These are phyloP conservation scores for Gleditsia sinensis DNA, from an alignment of 306 rosid species.

Conservation along the genomic window DNA sequence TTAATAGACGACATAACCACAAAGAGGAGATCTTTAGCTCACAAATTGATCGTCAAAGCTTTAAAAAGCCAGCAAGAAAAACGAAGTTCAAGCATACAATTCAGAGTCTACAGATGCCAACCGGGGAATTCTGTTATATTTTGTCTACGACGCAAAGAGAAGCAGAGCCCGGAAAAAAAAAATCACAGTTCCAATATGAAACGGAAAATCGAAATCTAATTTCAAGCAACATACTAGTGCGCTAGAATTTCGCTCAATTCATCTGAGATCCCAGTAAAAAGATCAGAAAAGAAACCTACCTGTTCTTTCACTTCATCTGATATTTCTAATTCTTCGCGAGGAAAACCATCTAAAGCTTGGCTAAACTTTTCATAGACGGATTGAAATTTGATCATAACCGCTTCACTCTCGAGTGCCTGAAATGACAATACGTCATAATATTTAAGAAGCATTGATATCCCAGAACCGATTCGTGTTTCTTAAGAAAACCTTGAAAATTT, in stretches of 20 bases:
- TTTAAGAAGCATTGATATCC: neutral
- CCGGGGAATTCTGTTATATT: neutral
- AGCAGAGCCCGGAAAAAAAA: neutral
- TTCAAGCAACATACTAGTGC: neutral
- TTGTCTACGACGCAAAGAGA: neutral
- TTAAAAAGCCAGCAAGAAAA: neutral
- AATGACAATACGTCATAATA: slow-evolving; percentile 5
- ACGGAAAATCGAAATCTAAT: neutral
- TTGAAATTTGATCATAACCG: slow-evolving; percentile 66
- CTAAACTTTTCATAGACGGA: slow-evolving; percentile 59
- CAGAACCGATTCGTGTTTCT: neutral
- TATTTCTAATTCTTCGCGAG: slow-evolving; percentile 63
- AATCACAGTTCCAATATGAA: neutral
- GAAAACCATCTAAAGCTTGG: slow-evolving; percentile 58
- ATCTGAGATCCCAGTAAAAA: neutral
- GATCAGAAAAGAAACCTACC: slow-evolving; percentile 39
- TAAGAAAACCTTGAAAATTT: neutral
- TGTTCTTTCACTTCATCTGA: slow-evolving; percentile 79
- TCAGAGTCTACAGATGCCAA: neutral
- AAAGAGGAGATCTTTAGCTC: neutral
- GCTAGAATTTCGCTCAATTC: neutral
- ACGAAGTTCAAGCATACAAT: neutral
- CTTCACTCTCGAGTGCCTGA: slow-evolving; percentile 74
- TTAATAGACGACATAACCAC: neutral
- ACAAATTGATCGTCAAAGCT: neutral